phyloP scores from a whole-genome alignment of 176 grass and related monocot genomes.

The Oryza glumipatula region DNA sequence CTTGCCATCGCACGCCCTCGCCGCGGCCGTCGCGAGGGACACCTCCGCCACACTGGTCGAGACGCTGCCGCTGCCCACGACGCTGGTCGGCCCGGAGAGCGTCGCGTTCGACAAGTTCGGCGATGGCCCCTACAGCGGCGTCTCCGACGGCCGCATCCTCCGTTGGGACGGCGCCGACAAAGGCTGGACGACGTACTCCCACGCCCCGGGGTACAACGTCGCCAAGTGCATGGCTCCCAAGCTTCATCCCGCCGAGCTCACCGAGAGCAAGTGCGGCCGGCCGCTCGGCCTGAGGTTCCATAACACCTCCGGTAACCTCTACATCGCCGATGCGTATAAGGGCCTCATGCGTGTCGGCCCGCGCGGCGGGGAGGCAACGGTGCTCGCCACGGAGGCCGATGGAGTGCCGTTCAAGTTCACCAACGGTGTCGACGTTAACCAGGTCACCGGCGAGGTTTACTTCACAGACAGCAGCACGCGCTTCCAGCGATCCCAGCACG shows the following conservation, averaged over 20 bases:
- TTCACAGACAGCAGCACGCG: background rate
- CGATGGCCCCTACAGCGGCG: background rate
- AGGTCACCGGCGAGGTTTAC: background rate
- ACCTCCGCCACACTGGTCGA: background rate
- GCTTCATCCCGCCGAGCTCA: background rate
- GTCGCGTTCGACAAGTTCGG: background rate
- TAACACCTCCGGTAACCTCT: background rate
- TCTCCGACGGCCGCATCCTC: background rate
- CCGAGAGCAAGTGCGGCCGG: background rate
- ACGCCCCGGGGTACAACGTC: background rate
- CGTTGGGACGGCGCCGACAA: background rate
- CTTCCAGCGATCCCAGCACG: background rate
- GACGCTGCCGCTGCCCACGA: background rate
- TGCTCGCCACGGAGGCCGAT: background rate
- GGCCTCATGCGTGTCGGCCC: background rate
- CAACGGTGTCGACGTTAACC: background rate
- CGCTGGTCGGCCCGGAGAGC: background rate
- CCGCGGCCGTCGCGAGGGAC: background rate
- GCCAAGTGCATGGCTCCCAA: background rate
- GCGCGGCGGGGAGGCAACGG: background rate
- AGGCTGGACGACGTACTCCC: background rate
- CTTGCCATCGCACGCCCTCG: background rate
- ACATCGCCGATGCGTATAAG: background rate
- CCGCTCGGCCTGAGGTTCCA: background rate
- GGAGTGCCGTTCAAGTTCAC: background rate